A percentile compares a stretch with the other conserved stretches of the same genome.
phyloP scores from a whole-genome alignment of 805 yeast species.

The Metschnikowia amazonensis region DNA sequence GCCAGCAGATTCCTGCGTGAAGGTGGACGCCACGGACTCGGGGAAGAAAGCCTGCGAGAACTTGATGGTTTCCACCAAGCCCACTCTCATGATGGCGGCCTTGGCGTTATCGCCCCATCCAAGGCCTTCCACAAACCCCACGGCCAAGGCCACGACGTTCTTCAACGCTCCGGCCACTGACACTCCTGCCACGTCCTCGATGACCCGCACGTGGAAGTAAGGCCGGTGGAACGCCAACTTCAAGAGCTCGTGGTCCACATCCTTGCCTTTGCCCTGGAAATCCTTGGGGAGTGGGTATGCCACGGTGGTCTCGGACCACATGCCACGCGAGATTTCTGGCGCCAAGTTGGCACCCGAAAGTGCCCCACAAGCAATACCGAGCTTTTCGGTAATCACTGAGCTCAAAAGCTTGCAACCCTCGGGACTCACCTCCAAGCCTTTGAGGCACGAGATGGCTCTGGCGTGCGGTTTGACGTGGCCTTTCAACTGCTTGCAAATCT shows the following conservation, averaged over 20 bases:
- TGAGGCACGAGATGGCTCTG: slow-evolving; percentile 91
- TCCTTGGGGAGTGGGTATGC: slow-evolving; percentile 79
- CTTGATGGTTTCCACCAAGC: slow-evolving; percentile 82
- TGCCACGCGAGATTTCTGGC: slow-evolving; percentile 90
- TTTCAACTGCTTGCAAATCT: slow-evolving; percentile 68
- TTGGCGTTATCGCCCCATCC: slow-evolving; percentile 99
- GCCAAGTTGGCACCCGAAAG: slow-evolving; percentile 97
- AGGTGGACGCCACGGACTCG: slow-evolving; percentile 57
- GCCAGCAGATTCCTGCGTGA: slow-evolving; percentile 93
- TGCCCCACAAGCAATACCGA: slow-evolving; percentile 92
- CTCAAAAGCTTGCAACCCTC: slow-evolving; percentile 83
- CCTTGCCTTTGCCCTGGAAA: slow-evolving; percentile 62
- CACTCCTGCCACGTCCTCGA: slow-evolving; percentile 92
- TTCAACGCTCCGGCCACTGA: slow-evolving; percentile 96
- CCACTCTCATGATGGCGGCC: slow-evolving; percentile 96
- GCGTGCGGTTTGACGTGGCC: slow-evolving; percentile 68
- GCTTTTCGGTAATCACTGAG: slow-evolving; percentile 69
- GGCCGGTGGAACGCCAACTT: slow-evolving; percentile 92
- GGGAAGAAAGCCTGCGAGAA: slow-evolving; percentile 70
- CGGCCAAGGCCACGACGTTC: slow-evolving; percentile 93
- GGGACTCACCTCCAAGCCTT: slow-evolving; percentile 87
- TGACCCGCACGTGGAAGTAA: slow-evolving; percentile 93
- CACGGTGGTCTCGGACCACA: slow-evolving; percentile 97
- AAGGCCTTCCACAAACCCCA: slow-evolving; percentile 94
- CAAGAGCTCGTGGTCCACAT: slow-evolving; percentile 67